These are phyloP conservation scores for Populus davidiana DNA, from an alignment of 345 rosid species.

Conservation along the genomic window DNA sequence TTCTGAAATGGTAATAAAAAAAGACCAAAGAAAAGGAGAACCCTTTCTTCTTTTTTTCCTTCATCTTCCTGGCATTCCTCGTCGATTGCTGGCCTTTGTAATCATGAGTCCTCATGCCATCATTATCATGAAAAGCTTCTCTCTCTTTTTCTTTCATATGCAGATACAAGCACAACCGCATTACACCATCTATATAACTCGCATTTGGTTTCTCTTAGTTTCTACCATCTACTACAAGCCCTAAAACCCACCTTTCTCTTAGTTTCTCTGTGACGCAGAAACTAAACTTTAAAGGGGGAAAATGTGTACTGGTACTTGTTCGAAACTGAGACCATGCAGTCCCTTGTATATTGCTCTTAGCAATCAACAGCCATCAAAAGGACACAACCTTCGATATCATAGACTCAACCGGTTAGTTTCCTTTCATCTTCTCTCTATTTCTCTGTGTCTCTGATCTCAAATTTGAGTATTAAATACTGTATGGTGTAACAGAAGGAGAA, in stretches of 20 bases:
- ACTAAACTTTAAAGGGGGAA: not conserved
- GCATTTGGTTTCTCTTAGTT: not conserved
- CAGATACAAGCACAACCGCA: slow-evolving; percentile 11
- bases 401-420: slow-evolving; percentile 30
- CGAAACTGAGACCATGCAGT: slow-evolving; percentile 9
- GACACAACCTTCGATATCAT: slow-evolving; percentile 18
- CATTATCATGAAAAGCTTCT: slow-evolving; percentile 53
- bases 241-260: not conserved
- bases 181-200: slow-evolving; percentile 31
- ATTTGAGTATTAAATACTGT: not conserved
- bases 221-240: not conserved
- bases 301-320: slow-evolving; percentile 31
- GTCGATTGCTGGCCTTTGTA: slow-evolving; percentile 49
- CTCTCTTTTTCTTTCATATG: slow-evolving; percentile 24
- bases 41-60: slow-evolving; percentile 3
- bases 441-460: not conserved
- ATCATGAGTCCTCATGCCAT: slow-evolving; percentile 65
- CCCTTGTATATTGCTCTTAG: slow-evolving; percentile 1
- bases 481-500: slow-evolving; percentile 35
- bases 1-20: slow-evolving; percentile 1
- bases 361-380: slow-evolving; percentile 17
- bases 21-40: not conserved
- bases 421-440: not conserved
- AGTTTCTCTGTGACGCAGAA: not conserved
- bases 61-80: slow-evolving; percentile 31